Percentiles rank a stretch among this genome's conserved stretches.
Evolutionary conservation across 495 filamentous ascomycete species (phyloP).

Genomic region (Penicillium maclennaniae): DNA sequence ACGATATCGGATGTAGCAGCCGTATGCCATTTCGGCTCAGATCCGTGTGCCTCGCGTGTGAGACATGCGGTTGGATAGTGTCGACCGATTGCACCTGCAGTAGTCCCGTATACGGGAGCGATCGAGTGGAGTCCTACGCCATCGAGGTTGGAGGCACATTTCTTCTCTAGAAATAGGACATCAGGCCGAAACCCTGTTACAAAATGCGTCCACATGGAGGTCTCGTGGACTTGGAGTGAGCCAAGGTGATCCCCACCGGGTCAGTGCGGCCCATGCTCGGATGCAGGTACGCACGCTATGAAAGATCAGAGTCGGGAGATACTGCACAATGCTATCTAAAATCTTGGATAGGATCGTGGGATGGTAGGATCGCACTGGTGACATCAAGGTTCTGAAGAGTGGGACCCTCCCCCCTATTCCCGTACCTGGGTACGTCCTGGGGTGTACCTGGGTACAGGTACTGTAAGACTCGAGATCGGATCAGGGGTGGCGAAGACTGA

Average conservation of each 20-base stretch:
- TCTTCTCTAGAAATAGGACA: background rate
- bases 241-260: slow-evolving; percentile 4
- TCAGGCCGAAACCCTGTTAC: slow-evolving; percentile 18
- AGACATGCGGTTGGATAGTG: slow-evolving; percentile 16
- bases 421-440: background rate
- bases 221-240: slow-evolving; percentile 20
- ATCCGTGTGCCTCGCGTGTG: slow-evolving; percentile 17
- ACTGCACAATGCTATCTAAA: no score
- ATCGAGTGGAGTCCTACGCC: slow-evolving; percentile 1
- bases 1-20: slow-evolving; percentile 12
- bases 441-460: background rate
- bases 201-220: slow-evolving; percentile 24
- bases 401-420: background rate
- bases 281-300: slow-evolving; percentile 4
- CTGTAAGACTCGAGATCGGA: background rate
- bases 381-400: background rate
- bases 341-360: no score
- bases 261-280: slow-evolving; percentile 18
- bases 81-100: slow-evolving; percentile 16
- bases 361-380: background rate
- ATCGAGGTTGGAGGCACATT: background rate
- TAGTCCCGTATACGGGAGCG: slow-evolving; percentile 2
- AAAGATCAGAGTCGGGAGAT: no score
- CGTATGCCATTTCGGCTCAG: slow-evolving; percentile 13
- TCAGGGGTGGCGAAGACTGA: slow-evolving; percentile 7